A percentile compares a stretch with the other conserved stretches of the same genome.
phyloP scores from a whole-genome alignment of 495 filamentous ascomycete genomes.

The Xylaria sp. region DNA sequence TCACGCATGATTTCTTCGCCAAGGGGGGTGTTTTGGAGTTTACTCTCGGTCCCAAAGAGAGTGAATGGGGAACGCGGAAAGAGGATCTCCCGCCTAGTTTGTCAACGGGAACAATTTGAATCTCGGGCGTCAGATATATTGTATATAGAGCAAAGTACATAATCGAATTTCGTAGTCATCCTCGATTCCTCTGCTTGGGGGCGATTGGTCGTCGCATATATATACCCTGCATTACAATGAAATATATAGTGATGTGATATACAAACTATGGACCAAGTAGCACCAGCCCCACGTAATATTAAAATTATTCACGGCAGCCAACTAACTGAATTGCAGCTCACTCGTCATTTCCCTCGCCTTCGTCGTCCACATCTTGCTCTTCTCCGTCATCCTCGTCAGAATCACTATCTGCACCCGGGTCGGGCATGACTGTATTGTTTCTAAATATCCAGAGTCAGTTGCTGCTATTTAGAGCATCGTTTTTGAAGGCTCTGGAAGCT shows the following conservation, averaged over 20 bases:
- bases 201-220: background rate
- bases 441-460: constrained; percentile 43
- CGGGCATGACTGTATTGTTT: constrained; percentile 71
- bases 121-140: background rate
- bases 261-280: background rate
- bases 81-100: constrained; percentile 72
- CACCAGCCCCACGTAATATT: background rate
- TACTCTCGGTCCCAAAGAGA: constrained; percentile 66
- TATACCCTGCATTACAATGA: background rate
- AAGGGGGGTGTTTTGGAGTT: constrained; percentile 71
- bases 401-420: constrained; percentile 52
- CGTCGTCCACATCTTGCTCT: constrained; percentile 17
- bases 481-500: background rate
- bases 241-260: background rate
- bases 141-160: background rate
- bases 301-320: background rate
- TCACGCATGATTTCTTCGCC: constrained; percentile 74
- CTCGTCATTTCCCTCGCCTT: constrained; percentile 1
- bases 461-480: background rate
- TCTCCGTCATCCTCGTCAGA: constrained; percentile 40
- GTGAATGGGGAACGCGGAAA: constrained; percentile 70
- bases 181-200: background rate
- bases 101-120: constrained; percentile 38
- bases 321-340: background rate
- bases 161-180: background rate